Evolutionary conservation across 2,329 filamentous ascomycete genomes (phyloP), one percentile per base, ranked within the genome.

Genomic region (Fusarium secorum): DNA sequence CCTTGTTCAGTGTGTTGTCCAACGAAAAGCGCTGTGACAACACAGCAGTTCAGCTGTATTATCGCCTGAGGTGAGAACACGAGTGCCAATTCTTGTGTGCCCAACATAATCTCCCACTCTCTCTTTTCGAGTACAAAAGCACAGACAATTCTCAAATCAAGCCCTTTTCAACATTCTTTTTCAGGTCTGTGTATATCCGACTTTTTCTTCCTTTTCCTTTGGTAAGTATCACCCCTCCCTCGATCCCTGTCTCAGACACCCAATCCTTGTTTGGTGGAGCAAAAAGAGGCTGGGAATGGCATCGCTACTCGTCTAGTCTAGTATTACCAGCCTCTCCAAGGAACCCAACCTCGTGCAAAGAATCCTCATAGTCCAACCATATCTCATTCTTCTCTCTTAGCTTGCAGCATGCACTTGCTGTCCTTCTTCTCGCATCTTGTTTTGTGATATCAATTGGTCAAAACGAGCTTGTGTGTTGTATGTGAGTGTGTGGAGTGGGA

Each of bases 401-500:
- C 38, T 67, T 72, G 60, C 72, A 80, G 76, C 56, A 76, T 79
- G 79, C 73, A 70, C 71, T 70, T 68, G 49, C 49, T 56, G 45
- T 46, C 36, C 41, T 66, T 72, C 72, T 69, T 77, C 66, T 74
- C 77, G 72, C 72, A 78, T 79, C 74, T 68, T 72, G 70, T 75
- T 66, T 72, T 72, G 73, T 70, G 60, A 70, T 72, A 78, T 52
- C 77, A 79, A 80, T 81, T 82, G 78, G 79, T 66, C 74, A 68
- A 52, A 38, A 74, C 66, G 63, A 73, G 62, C 36, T 52, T 69
- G 64, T 71, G 66, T 64, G 64, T 41, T 52, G 55, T 46, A 78
- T 77, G 60, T 64, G 66, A 57, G 64, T 78, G 78, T 78, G 78
- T 80, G 78, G 77, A 80, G 79, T 74, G 70, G 42, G 66, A 68